phyloP scores from a whole-genome alignment of 768 basidiomycete genomes.

The Pisolithus orientalis region DNA sequence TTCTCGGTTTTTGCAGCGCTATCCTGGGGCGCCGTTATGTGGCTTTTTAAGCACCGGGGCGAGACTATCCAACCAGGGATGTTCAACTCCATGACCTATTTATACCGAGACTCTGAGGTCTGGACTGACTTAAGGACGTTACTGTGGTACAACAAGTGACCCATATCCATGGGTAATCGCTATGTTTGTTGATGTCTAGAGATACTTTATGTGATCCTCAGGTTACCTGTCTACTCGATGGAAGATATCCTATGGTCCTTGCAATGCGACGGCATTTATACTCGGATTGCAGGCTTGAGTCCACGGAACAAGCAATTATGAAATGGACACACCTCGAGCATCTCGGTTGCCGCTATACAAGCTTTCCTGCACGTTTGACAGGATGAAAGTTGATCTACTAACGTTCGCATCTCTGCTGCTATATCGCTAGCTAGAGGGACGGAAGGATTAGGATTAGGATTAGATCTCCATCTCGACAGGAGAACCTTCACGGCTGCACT shows the following conservation, averaged over 20 bases:
- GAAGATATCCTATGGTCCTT: conserved; percentile 43
- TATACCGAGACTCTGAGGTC: conserved; percentile 87
- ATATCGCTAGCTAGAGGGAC: conserved; percentile 51
- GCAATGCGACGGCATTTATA: conserved; percentile 59
- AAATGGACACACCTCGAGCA: conserved; percentile 50
- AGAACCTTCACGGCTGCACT: conserved; percentile 5
- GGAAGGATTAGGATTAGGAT: neutral
- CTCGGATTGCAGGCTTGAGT: conserved; percentile 25
- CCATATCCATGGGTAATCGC: neutral
- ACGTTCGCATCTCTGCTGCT: conserved; percentile 57
- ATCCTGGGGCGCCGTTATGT: conserved; percentile 96
- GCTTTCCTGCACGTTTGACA: conserved; percentile 57
- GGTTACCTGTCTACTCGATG: conserved; percentile 20
- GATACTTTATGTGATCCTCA: conserved; percentile 1
- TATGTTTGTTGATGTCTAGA: neutral
- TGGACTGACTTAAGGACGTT: conserved; percentile 82
- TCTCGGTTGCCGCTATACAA: conserved; percentile 56
- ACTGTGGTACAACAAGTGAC: conserved; percentile 82
- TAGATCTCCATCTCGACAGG: neutral
- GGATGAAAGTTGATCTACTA: conserved; percentile 37
- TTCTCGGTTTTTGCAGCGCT: conserved; percentile 86
- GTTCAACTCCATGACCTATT: conserved; percentile 93
- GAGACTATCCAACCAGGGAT: conserved; percentile 95
- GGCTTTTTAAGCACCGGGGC: conserved; percentile 79
- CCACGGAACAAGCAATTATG: neutral